Evolutionary conservation across 192 early-diverging fungal species (phyloP).

Genomic region (Backusella macrospora): DNA sequence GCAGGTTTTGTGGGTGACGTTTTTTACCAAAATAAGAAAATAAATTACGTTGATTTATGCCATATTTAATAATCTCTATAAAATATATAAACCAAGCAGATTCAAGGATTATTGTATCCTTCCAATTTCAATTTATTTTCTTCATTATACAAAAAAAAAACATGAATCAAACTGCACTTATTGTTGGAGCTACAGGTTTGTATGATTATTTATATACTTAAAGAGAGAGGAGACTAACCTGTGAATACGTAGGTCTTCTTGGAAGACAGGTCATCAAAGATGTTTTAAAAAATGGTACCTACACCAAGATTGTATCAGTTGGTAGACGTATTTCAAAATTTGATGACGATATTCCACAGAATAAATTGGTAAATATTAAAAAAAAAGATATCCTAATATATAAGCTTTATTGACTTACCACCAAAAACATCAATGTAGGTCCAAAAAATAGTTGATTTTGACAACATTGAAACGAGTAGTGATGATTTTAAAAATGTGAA

Average conservation of each 20-base stretch:
- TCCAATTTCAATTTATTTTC: too few relatives aligned
- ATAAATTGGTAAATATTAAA: constrained; percentile 39
- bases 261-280: constrained; percentile 60
- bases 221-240: background rate
- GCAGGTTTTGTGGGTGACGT: too few relatives aligned
- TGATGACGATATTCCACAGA: constrained; percentile 41
- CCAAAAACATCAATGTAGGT: constrained; percentile 29
- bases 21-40: too few relatives aligned
- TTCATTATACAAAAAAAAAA: background rate
- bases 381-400: background rate
- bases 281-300: constrained; percentile 46
- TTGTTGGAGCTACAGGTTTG: constrained; percentile 5
- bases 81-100: too few relatives aligned
- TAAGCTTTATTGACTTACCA: background rate
- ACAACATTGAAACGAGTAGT: constrained; percentile 55
- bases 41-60: too few relatives aligned
- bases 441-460: constrained; percentile 77
- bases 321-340: constrained; percentile 51
- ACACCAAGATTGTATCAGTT: constrained; percentile 57
- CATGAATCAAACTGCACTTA: background rate
- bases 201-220: background rate
- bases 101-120: too few relatives aligned
- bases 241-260: constrained; percentile 9
- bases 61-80: too few relatives aligned
- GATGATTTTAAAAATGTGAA: constrained; percentile 45